Base-by-base conservation (phyloP, 345 rosid species). In the Cardamine resedifolia region DNA sequence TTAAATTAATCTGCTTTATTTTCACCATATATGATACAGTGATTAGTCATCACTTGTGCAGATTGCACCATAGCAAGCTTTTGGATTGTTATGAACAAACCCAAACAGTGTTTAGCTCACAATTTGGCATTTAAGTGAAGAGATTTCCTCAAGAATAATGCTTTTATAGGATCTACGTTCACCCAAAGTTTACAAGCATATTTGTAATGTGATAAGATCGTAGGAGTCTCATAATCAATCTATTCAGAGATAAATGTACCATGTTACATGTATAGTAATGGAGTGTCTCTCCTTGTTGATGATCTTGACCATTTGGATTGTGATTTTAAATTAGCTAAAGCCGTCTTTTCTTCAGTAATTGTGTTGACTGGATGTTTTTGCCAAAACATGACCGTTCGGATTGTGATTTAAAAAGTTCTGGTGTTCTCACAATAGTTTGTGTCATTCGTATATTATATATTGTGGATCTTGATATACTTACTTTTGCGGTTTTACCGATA, bases 401-500 rank as follows among this genome's bases (percentile, higher is more conserved):
- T 52, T 52, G 5, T 52, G 15, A 39, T 60, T 34, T 30, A 5
- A 58, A n/a, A 9, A 20, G 53, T 20, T 27, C 11, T 52, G 19
- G 18, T 60, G 33, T 60, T 41, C 34, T 41, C 2, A 19, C 34
- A 41, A 24, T 24, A 30, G 53, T 12, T 21, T 6, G 10, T 63
- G 64, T 23, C 47, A 15, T 38, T 58, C 63, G 65, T 65, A n/a
- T 56, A 45, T 53, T 23, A 38, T 36, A 6, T 44, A n/a, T 55
- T 1, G 60, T 62, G 61, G 9, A 51, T 33, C 21, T 67, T 20
- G 56, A 36, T 61, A 21, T 59, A 30, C 65, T 18, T 21, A 23
- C 24, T 15, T 45, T 44, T 71, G 60, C 36, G 34, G 73, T 58
- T 77, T 44, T 71, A 64, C 36, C 41, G 73, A 45, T 74, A 41